Base-by-base conservation (phyloP, 2,329 filamentous ascomycete species). In the Pyrenochaeta sp. region DNA sequence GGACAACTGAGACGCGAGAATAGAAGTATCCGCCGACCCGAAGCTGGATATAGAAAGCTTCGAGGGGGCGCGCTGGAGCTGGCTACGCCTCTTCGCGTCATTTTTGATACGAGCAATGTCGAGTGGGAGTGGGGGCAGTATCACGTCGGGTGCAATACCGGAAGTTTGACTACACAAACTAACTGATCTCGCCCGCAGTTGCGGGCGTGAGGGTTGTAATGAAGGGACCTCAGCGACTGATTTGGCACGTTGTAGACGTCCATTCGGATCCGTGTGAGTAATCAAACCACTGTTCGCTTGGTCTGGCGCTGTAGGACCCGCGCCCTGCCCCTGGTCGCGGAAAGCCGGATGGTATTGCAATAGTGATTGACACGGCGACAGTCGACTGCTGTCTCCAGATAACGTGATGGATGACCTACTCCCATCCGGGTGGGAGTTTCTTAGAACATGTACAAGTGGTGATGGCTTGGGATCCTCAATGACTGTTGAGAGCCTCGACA, bases 51-150 rank as follows among this genome's bases (percentile, higher is more conserved):
- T 70, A 0, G 80, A 81, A 19, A 72, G 62, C 36, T 74, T 72
- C 0, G 79, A 79, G 2, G 79, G 68, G 32, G 66, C 72, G 13
- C 67, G 67, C 12, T 64, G 69, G 7, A 75, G 59, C 24, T 70
- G 54, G 55, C 68, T 71, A n/a, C 62, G 59, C 32, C 64, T 60
- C n/a, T 56, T 57, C 10, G 52, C 56, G 40, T 68, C 62, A 10
- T 57, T 68, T 40, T 72, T 74, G 51, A 69, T 69, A 27, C 71
- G 67, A 32, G 67, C 58, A 30, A 72, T 64, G 36, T 67, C 72
- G 9, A 77, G 65, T 22, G 81, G 81, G 8, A 82, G 61, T 15
- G 80, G 78, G 15, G 81, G 81, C 0, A 82, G 68, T 9, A 78
- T 78, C 13, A 73, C 72, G 28, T 76, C 75, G 10, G 80, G 80